phyloP scores from a whole-genome alignment of 23 red algal genomes.

The Cyanidioschyzon merolae region DNA sequence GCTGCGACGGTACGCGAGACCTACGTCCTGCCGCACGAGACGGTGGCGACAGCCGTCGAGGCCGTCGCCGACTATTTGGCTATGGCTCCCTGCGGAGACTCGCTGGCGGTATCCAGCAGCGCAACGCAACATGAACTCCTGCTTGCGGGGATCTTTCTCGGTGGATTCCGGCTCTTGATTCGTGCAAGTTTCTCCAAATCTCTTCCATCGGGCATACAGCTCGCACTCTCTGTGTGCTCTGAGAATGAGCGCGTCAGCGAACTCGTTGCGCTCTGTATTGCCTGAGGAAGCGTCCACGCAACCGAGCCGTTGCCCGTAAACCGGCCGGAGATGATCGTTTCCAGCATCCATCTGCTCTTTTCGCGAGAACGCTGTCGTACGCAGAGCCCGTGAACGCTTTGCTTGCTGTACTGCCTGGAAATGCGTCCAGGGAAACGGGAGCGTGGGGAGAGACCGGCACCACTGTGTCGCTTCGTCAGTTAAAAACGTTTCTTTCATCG shows the following conservation, averaged over 20 bases:
- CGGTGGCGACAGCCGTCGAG: slow-evolving; percentile 55
- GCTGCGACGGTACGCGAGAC: slow-evolving; percentile 54
- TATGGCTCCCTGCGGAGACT: slow-evolving; percentile 80
- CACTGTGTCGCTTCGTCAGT: too few relatives aligned
- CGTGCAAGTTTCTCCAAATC: slow-evolving; percentile 43
- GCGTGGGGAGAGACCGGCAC: too few relatives aligned
- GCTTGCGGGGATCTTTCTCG: slow-evolving; percentile 69
- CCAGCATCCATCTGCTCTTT: too few relatives aligned
- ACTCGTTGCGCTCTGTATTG: slow-evolving; percentile 50
- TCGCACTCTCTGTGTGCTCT: slow-evolving; percentile 58
- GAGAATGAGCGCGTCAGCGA: slow-evolving; percentile 55
- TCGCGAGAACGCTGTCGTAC: too few relatives aligned
- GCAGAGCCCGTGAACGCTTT: too few relatives aligned
- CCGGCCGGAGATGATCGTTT: too few relatives aligned
- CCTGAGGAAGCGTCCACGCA: not conserved
- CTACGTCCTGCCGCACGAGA: slow-evolving; percentile 65
- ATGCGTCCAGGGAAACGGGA: too few relatives aligned
- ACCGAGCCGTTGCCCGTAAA: too few relatives aligned
- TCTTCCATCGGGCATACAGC: slow-evolving; percentile 36
- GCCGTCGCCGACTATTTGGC: slow-evolving; percentile 59
- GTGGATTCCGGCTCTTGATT: slow-evolving; percentile 39
- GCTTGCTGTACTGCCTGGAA: too few relatives aligned
- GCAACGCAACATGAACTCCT: slow-evolving; percentile 70
- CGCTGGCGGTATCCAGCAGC: slow-evolving; percentile 34
- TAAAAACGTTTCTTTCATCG: too few relatives aligned